Evolutionary conservation across 306 rosid species (phyloP).

Genomic region (Vicia villosa): DNA sequence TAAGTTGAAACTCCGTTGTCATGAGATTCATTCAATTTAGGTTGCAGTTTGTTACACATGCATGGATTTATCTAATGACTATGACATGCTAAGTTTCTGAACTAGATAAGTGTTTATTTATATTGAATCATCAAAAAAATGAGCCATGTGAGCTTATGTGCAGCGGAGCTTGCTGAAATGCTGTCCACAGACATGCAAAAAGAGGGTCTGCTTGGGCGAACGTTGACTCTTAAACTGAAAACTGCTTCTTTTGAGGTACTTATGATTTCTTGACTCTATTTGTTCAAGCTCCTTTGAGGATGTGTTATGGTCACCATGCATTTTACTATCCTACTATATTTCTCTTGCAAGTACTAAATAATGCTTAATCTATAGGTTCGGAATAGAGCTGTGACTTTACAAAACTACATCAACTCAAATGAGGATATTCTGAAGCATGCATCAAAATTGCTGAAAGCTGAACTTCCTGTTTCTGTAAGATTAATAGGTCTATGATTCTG

Average conservation of each 20-base stretch:
- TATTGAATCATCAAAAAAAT: conserved; percentile 15
- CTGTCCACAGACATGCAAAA: conserved; percentile 84
- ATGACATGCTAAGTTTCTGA: conserved; percentile 22
- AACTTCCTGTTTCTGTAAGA: conserved; percentile 89
- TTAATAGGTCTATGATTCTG: conserved; percentile 63
- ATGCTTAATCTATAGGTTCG: conserved; percentile 63
- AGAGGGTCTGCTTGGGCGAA: conserved; percentile 81
- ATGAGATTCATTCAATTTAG: conserved; percentile 14
- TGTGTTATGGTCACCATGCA: conserved; percentile 18
- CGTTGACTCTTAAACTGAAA: conserved; percentile 88
- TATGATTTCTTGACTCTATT: not conserved
- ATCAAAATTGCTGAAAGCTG: conserved; percentile 81
- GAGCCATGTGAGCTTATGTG: conserved; percentile 43
- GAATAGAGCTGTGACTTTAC: conserved; percentile 86
- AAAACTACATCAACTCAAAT: conserved; percentile 59
- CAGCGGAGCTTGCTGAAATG: conserved; percentile 91
- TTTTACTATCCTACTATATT: conserved; percentile 22
- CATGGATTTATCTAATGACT: conserved; percentile 22
- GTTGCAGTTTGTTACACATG: conserved; percentile 16
- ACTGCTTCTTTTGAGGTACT: conserved; percentile 90
- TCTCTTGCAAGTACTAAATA: conserved; percentile 32
- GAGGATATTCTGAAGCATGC: conserved; percentile 88
- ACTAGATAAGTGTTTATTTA: not conserved
- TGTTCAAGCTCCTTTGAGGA: conserved; percentile 12
- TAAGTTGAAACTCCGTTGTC: conserved; percentile 20